Percentiles rank a stretch among this genome's conserved stretches.
Conservation (phyloP, 345 rosid genomes). For the Eucalyptus urophylla region DNA sequence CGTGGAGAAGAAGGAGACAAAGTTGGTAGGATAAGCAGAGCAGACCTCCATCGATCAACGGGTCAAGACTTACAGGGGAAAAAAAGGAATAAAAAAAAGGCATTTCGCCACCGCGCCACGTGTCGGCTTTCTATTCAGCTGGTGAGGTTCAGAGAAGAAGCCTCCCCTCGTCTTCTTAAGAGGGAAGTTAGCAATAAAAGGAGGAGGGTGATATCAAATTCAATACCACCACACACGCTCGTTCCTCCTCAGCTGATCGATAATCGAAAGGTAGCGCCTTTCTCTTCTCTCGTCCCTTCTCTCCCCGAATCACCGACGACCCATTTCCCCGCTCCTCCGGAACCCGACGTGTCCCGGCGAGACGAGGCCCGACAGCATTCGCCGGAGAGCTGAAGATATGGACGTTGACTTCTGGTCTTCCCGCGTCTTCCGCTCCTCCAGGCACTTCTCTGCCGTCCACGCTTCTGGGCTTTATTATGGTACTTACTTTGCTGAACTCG, state of each 20-base stretch:
- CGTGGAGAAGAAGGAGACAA: not conserved
- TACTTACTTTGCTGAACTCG: not conserved
- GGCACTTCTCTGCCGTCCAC: constrained; percentile 16
- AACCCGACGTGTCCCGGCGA: not conserved
- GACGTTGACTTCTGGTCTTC: constrained; percentile 32
- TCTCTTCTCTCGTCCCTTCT: not conserved
- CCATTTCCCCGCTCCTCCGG: not conserved
- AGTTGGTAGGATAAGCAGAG: not conserved
- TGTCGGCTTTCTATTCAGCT: constrained; percentile 1
- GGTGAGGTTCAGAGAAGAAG: not conserved
- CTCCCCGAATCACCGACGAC: not conserved
- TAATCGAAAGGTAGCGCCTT: not conserved
- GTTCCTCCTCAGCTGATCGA: not conserved
- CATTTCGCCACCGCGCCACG: not conserved
- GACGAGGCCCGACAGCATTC: not conserved
- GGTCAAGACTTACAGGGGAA: not conserved
- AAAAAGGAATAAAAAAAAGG: not conserved
- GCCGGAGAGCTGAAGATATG: constrained; percentile 11
- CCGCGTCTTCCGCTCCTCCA: constrained; percentile 13
- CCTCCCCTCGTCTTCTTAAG: not conserved
- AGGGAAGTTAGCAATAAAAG: not conserved
- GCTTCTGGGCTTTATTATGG: constrained; percentile 13
- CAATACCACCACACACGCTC: not conserved
- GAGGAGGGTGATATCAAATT: not conserved
- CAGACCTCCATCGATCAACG: not conserved